Evolutionary conservation across 2,329 filamentous ascomycete genomes (phyloP).

Genomic region (Phaeosphaeria sp.): DNA sequence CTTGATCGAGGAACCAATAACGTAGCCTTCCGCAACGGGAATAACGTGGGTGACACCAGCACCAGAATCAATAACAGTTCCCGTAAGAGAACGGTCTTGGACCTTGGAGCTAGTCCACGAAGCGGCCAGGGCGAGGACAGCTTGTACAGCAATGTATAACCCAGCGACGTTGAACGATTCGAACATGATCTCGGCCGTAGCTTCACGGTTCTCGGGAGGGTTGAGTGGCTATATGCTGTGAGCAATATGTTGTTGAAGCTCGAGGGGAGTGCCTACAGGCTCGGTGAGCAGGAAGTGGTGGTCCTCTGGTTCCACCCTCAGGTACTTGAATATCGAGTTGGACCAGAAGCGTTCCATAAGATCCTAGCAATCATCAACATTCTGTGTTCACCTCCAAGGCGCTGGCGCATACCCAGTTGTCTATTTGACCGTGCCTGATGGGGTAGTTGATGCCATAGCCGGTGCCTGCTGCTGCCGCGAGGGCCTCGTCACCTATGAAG

Average conservation of each 20-base stretch:
- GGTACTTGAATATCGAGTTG: conserved; percentile 99
- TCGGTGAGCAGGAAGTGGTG: conserved; percentile 98
- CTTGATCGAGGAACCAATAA: conserved; percentile 99
- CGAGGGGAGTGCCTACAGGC: conserved; percentile 67
- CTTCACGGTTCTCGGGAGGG: conserved; percentile 97
- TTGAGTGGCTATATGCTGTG: conserved; percentile 78
- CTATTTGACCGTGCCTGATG: conserved; percentile 96
- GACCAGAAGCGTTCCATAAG: conserved; percentile 99
- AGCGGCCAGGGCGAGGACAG: conserved; percentile 92
- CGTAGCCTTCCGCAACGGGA: conserved; percentile 96
- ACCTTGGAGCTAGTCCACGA: conserved; percentile 99
- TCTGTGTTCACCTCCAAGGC: background rate
- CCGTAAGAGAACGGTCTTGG: conserved; percentile 91
- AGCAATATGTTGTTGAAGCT: conserved; percentile 12
- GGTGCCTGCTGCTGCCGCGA: conserved; percentile 82
- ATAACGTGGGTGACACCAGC: conserved; percentile 99
- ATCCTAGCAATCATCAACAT: conserved; percentile 65
- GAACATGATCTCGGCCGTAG: conserved; percentile 99
- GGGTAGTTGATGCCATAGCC: conserved; percentile 97
- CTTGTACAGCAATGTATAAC: conserved; percentile 98
- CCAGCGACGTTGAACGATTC: conserved; percentile 99
- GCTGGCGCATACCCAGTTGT: conserved; percentile 81
- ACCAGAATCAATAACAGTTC: conserved; percentile 97
- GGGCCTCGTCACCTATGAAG: conserved; percentile 97
- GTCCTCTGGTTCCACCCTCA: conserved; percentile 96